Evolutionary conservation across 2,329 filamentous ascomycete species (phyloP).

Genomic region (Cladobotryum mycophilum): DNA sequence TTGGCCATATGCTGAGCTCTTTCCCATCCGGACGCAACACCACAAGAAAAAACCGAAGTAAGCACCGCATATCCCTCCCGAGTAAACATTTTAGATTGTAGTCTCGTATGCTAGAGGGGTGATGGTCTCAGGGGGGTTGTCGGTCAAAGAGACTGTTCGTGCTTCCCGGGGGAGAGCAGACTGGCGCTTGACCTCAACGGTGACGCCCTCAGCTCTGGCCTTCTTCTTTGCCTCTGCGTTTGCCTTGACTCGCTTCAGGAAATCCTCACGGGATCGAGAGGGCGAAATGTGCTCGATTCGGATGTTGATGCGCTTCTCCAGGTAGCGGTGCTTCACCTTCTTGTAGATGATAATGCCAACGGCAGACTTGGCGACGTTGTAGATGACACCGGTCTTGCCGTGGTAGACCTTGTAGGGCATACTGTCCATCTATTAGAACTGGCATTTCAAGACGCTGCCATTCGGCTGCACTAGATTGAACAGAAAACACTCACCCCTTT

Average conservation of each 20-base stretch:
- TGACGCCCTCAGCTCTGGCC: slow-evolving; percentile 83
- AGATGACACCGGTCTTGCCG: slow-evolving; percentile 96
- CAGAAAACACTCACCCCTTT: slow-evolving; percentile 68
- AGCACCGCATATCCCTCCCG: slow-evolving; percentile 23
- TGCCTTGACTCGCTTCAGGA: slow-evolving; percentile 91
- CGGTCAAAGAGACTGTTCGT: slow-evolving; percentile 70
- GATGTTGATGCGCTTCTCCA: slow-evolving; percentile 99
- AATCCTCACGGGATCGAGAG: slow-evolving; percentile 94
- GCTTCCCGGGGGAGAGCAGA: slow-evolving; percentile 73
- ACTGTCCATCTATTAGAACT: slow-evolving; percentile 41
- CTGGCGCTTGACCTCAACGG: slow-evolving; percentile 89
- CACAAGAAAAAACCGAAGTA: slow-evolving; percentile 35
- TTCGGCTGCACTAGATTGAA: background rate
- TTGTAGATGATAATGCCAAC: slow-evolving; percentile 99
- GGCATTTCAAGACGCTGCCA: background rate
- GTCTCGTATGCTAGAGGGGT: slow-evolving; percentile 95
- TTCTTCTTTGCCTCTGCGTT: slow-evolving; percentile 90
- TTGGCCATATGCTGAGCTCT: slow-evolving; percentile 36
- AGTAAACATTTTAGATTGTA: slow-evolving; percentile 66
- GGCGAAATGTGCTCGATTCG: slow-evolving; percentile 94
- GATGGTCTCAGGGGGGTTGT: slow-evolving; percentile 86
- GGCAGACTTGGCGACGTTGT: slow-evolving; percentile 98
- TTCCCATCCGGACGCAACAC: slow-evolving; percentile 39
- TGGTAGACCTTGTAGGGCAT: slow-evolving; percentile 99
- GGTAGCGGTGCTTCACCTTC: slow-evolving; percentile 98